phyloP scores from a whole-genome alignment of 2,329 filamentous ascomycete genomes.

The Penicillium sp. region DNA sequence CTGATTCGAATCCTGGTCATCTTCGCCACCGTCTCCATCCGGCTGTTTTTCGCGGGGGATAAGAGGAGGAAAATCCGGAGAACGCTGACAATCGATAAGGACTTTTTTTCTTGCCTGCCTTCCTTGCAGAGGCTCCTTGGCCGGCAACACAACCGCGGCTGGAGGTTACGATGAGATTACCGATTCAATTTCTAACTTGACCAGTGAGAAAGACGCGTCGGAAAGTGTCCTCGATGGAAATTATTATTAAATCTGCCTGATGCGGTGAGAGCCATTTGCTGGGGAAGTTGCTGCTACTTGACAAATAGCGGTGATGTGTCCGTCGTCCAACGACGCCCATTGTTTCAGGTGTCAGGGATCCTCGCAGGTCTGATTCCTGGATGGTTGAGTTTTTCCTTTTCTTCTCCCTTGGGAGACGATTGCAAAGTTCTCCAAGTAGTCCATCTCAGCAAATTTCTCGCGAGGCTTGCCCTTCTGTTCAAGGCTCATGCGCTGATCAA shows the following conservation, averaged over 20 bases:
- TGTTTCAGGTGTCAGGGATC: constrained; percentile 26
- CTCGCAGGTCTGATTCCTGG: constrained; percentile 12
- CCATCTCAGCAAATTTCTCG: not conserved
- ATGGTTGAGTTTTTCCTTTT: constrained; percentile 5
- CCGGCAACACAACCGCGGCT: not conserved
- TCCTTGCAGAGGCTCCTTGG: not conserved
- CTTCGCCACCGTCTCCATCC: constrained; percentile 20
- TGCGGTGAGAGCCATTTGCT: constrained; percentile 18
- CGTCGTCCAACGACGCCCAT: constrained; percentile 16
- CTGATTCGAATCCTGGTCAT: constrained; percentile 1
- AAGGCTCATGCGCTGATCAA: not conserved
- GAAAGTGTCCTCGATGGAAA: not conserved
- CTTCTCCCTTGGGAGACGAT: constrained; percentile 8
- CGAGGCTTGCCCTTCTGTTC: not conserved
- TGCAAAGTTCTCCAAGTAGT: too few species aligned
- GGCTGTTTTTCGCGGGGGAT: constrained; percentile 33
- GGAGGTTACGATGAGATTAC: not conserved
- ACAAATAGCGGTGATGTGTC: constrained; percentile 27
- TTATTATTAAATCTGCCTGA: constrained; percentile 2
- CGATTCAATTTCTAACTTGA: not conserved
- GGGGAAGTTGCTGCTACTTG: not conserved
- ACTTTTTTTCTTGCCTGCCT: not conserved
- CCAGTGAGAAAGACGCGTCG: not conserved
- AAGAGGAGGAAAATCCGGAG: constrained; percentile 26
- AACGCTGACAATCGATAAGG: constrained; percentile 17